Base-by-base conservation (phyloP, 2,329 filamentous ascomycete genomes). In the Trichoderma simmonsii region DNA sequence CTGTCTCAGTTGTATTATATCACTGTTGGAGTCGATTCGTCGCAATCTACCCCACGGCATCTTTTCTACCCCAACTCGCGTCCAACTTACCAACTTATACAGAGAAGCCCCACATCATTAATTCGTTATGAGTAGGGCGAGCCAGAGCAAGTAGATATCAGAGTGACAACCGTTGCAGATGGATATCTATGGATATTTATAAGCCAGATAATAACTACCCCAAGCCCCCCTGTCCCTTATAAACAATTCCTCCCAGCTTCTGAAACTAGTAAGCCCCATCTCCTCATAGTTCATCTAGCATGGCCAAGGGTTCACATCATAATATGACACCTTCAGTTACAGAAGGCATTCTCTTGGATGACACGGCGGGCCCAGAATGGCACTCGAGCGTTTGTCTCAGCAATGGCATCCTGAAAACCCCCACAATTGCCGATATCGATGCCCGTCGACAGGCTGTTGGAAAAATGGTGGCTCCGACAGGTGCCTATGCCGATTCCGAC, bases 21-120 rank as follows among this genome's bases (percentile, higher is more conserved):
- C 34, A 34, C 18, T 39, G 15, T 69, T 30, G 66, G 66, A 36
- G 39, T 70, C 39, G 26, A 28, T 61, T 68, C 48, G n/a, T 36
- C 66, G 34, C 34, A 70, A 62, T 54, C 21, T 54, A 61, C 66
- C 66, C 66, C 66, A 61, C 39, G 12, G 8, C 18, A 21, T 62
- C 28, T 21, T 36, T 70, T 36, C 57, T 62, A 70, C 66, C 66
- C 66, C 66, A 62, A 70, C n/a, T 54, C n/a, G 36, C 3, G 57
- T 34, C 21, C n/a, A 36, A 34, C n/a, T 54, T n/a, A 57, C 21
- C n/a, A 36, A 34, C n/a, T 54, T n/a, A 57, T 28, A 61, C 30
- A 28, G 8, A 34, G 30, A 15, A 11, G n/a, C 66, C 64, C 64
- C 51, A 59, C 59, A 56, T 18, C 57, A 30, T 34, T n/a, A 43